Evolutionary conservation across 1,284 basidiomycete species (phyloP).

Genomic region (Pseudozyma sp.): DNA sequence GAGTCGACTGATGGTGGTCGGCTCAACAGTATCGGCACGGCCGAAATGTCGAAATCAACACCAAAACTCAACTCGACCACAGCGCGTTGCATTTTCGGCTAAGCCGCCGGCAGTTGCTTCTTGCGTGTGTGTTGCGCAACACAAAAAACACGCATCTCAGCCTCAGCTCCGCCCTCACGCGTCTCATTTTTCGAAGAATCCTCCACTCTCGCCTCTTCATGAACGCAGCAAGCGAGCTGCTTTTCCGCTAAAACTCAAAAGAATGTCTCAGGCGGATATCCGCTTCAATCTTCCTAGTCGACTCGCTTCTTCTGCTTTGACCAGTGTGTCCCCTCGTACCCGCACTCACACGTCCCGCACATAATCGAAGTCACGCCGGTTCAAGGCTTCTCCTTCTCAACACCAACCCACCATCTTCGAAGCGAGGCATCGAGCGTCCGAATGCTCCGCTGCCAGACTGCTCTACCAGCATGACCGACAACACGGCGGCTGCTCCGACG

Average conservation of each 20-base stretch:
- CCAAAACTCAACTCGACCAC: not conserved
- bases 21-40: slow-evolving; percentile 1
- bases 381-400: not conserved
- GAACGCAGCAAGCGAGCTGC: too few relatives aligned
- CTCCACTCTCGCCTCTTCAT: too few relatives aligned
- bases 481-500: slow-evolving; percentile 5
- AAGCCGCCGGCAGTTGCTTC: slow-evolving; percentile 16
- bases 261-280: too few relatives aligned
- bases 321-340: too few relatives aligned
- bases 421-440: not conserved
- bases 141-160: not conserved
- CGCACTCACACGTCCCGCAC: too few relatives aligned
- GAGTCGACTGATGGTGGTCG: slow-evolving; percentile 13
- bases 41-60: slow-evolving; percentile 16
- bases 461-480: slow-evolving; percentile 19
- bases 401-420: not conserved
- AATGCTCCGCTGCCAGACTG: not conserved
- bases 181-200: too few relatives aligned
- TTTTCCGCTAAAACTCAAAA: too few relatives aligned
- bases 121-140: not conserved
- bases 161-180: too few relatives aligned
- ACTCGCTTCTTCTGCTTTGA: too few relatives aligned
- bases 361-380: too few relatives aligned
- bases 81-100: slow-evolving; percentile 10
- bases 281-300: too few relatives aligned